phyloP scores from a whole-genome alignment of 441 rosid species.

The Isatis lusitanica region DNA sequence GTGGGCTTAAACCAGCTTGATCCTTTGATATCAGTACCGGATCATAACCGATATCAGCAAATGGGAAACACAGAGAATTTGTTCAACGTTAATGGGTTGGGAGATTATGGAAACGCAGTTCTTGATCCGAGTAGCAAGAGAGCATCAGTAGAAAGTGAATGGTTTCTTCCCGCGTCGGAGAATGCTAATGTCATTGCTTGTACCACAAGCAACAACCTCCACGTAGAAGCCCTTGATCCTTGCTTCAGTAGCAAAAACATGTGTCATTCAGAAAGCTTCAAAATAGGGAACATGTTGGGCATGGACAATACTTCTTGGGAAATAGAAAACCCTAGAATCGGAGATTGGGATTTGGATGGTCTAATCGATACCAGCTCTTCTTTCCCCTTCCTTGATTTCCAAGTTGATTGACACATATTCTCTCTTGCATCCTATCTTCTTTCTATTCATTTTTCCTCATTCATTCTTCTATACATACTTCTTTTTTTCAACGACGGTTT shows the following conservation, averaged over 20 bases:
- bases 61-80: constrained; percentile 34
- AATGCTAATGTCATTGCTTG: constrained; percentile 28
- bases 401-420: constrained; percentile 44
- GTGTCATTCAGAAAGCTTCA: constrained; percentile 37
- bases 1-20: constrained; percentile 39
- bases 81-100: constrained; percentile 32
- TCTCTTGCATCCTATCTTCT: neutral
- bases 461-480: constrained; percentile 26
- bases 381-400: constrained; percentile 64
- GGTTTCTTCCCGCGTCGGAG: constrained; percentile 57
- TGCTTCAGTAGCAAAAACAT: constrained; percentile 49
- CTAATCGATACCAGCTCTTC: constrained; percentile 53
- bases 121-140: constrained; percentile 38
- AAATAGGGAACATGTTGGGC: constrained; percentile 48
- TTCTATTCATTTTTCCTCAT: constrained; percentile 1
- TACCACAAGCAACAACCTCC: constrained; percentile 36
- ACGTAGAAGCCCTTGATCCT: constrained; percentile 40
- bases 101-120: constrained; percentile 31
- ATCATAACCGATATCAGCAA: constrained; percentile 33
- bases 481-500: neutral
- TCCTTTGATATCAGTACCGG: constrained; percentile 34
- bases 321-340: constrained; percentile 56
- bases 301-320: constrained; percentile 49
- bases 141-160: constrained; percentile 46
- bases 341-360: constrained; percentile 73